phyloP scores from a whole-genome alignment of 306 rosid genomes.

The Fragaria vesca region DNA sequence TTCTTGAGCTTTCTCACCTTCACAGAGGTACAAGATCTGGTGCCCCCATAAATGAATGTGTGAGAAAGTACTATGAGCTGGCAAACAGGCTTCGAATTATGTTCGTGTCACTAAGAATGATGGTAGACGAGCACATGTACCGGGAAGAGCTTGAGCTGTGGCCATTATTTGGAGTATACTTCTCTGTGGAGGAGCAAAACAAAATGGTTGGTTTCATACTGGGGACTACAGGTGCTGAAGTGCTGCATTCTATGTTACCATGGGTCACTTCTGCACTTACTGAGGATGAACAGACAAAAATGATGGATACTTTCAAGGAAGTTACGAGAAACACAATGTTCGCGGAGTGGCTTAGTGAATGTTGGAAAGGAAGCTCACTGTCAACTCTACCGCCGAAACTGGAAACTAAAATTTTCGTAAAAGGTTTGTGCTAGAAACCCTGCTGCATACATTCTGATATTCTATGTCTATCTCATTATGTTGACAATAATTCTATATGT shows the following conservation, averaged over 20 bases:
- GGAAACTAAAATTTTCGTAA: slow-evolving; percentile 42
- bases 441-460: background rate
- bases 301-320: slow-evolving; percentile 83
- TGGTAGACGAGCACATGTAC: slow-evolving; percentile 73
- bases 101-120: slow-evolving; percentile 71
- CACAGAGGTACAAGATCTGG: slow-evolving; percentile 43
- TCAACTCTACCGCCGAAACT: slow-evolving; percentile 42
- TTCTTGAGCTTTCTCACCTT: slow-evolving; percentile 75
- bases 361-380: slow-evolving; percentile 62
- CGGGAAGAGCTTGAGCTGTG: slow-evolving; percentile 82
- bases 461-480: slow-evolving; percentile 5
- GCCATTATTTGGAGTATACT: slow-evolving; percentile 79
- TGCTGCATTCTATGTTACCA: slow-evolving; percentile 78
- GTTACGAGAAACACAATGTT: slow-evolving; percentile 85
- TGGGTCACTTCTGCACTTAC: slow-evolving; percentile 90
- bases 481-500: slow-evolving; percentile 5
- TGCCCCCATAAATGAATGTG: slow-evolving; percentile 32
- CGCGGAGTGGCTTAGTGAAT: slow-evolving; percentile 79
- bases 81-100: slow-evolving; percentile 79
- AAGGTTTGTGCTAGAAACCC: slow-evolving; percentile 38
- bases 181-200: slow-evolving; percentile 85
- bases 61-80: slow-evolving; percentile 63
- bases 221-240: slow-evolving; percentile 91
- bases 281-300: slow-evolving; percentile 63
- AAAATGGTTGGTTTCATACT: slow-evolving; percentile 74